Base-by-base conservation (phyloP, 2,329 filamentous ascomycete species). In the Alternaria rosae region DNA sequence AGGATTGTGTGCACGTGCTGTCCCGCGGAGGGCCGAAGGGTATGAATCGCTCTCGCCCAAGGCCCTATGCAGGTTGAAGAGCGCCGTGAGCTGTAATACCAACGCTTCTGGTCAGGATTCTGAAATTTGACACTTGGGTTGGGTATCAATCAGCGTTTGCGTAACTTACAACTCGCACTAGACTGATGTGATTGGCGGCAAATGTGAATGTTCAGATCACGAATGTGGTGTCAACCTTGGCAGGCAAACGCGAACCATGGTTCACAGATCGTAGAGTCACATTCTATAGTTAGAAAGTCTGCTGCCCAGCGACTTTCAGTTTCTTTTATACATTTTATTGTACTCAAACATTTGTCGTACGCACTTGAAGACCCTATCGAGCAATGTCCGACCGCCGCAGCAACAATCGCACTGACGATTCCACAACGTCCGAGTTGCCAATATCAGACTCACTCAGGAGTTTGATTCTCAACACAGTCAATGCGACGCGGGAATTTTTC, bases 121-220 rank as follows among this genome's bases (percentile, higher is more conserved):
- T n/a, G n/a, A n/a, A n/a, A n/a, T n/a, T n/a, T n/a, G n/a, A n/a
- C n/a, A n/a, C n/a, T n/a, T n/a, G n/a, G n/a, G n/a, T n/a, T n/a
- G n/a, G n/a, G n/a, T n/a, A n/a, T n/a, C n/a, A n/a, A n/a, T n/a
- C n/a, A n/a, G n/a, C n/a, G n/a, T n/a, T n/a, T n/a, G n/a, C n/a
- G n/a, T n/a, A n/a, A n/a, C n/a, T n/a, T n/a, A n/a, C n/a, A n/a
- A n/a, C n/a, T n/a, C n/a, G n/a, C n/a, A n/a, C n/a, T 82, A 59
- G 81, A 69, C 47, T 76, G 71, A 4, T 59, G 81, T 11, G 77
- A 80, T 13, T 76, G 83, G 72, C 78, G 89, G 9, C 76, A 84
- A 30, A 83, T 84, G 3, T 82, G 66, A 32, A 32, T 9, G 30
- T 32, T 12, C 11, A 32, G 30, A 32, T 32, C 13, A 32, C 30